These are phyloP conservation scores for Lactarius quietus DNA, from an alignment of 768 basidiomycete genomes.

Conservation along the genomic window DNA sequence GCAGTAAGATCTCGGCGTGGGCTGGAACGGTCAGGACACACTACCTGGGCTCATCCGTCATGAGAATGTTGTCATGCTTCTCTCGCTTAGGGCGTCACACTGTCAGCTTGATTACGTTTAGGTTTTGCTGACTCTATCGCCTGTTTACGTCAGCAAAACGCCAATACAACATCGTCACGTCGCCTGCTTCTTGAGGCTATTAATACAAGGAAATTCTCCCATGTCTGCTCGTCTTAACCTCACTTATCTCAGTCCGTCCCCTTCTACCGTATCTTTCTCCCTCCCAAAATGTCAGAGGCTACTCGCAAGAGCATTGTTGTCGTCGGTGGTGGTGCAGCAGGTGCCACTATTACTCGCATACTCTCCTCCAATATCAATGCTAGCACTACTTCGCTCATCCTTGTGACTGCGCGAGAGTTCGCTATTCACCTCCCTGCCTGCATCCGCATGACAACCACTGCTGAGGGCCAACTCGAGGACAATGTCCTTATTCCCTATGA, in stretches of 20 bases:
- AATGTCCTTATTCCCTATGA: constrained; percentile 20
- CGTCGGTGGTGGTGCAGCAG: constrained; percentile 57
- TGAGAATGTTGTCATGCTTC: too few relatives aligned
- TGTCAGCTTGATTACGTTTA: background rate
- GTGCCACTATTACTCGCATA: constrained; percentile 41
- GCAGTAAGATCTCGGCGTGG: background rate
- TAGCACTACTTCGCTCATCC: constrained; percentile 46
- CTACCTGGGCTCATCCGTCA: too few relatives aligned
- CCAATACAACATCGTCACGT: background rate
- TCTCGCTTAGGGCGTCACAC: too few relatives aligned
- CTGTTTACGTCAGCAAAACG: background rate
- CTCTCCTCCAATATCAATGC: constrained; percentile 52
- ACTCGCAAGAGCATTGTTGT: constrained; percentile 40
- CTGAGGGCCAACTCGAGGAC: constrained; percentile 37
- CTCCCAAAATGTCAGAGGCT: constrained; percentile 8
- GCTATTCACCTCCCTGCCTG: constrained; percentile 47
- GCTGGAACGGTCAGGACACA: too few relatives aligned
- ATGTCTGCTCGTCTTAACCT: background rate
- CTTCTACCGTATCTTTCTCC: too few relatives aligned
- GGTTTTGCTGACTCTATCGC: background rate
- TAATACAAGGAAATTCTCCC: constrained; percentile 1
- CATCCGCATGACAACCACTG: constrained; percentile 51
- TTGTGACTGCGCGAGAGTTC: constrained; percentile 52
- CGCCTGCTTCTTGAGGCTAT: background rate
- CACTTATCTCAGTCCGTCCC: background rate